These are phyloP conservation scores for Daldinia concentrica DNA, from an alignment of 495 filamentous ascomycete genomes.

Conservation along the genomic window DNA sequence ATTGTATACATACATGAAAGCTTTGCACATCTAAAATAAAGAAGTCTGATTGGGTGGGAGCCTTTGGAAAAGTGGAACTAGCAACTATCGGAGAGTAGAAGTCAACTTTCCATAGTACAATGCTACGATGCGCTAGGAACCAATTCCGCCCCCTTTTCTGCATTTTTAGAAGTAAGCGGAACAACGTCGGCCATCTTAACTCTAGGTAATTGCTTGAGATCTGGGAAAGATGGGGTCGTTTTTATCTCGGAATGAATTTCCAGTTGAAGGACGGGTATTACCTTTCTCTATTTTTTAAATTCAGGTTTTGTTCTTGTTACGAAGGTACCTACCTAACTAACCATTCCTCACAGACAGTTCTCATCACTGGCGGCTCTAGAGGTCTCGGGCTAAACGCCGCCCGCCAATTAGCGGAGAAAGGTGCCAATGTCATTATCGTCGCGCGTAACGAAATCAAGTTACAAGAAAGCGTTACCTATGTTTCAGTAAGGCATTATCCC, in stretches of 20 bases:
- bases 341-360: constrained; percentile 63
- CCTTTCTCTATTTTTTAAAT: constrained; percentile 11
- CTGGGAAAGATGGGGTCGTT: background rate
- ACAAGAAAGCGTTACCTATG: constrained; percentile 65
- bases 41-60: background rate
- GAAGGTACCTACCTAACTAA: background rate
- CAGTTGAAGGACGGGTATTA: constrained; percentile 73
- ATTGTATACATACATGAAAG: too few species aligned
- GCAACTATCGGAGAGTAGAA: background rate
- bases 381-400: constrained; percentile 80
- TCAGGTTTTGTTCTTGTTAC: background rate
- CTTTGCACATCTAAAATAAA: background rate
- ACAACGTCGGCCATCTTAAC: too few species aligned
- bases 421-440: constrained; percentile 80
- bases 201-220: background rate
- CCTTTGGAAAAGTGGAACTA: background rate
- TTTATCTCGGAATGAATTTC: constrained; percentile 65
- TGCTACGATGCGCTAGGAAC: too few species aligned
- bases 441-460: constrained; percentile 75
- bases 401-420: constrained; percentile 73
- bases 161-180: background rate
- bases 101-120: too few species aligned
- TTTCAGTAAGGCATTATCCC: constrained; percentile 61
- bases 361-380: constrained; percentile 84
- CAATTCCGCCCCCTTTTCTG: too few species aligned